Conservation (phyloP, 163 green algal genomes). For the Chloromonas sp. region DNA sequence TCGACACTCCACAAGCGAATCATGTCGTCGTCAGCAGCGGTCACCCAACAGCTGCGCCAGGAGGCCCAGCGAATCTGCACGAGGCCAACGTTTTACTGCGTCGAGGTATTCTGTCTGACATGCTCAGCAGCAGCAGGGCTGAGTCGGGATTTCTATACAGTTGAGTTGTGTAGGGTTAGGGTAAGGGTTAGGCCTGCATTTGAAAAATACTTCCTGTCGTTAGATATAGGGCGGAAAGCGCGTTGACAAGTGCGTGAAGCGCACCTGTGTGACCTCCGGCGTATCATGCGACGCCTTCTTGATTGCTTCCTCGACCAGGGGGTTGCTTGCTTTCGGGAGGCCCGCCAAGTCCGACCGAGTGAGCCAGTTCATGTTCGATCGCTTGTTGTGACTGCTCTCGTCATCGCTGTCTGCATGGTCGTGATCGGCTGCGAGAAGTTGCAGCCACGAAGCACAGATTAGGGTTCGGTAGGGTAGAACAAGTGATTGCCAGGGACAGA, state of each 20-base stretch:
- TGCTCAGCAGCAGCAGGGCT: too few relatives aligned
- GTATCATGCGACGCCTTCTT: conserved; percentile 43
- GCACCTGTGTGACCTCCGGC: conserved; percentile 65
- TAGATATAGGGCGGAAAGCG: too few relatives aligned
- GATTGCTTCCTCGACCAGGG: conserved; percentile 50
- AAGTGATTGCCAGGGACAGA: too few relatives aligned
- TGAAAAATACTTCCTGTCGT: background rate
- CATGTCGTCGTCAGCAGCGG: conserved; percentile 58
- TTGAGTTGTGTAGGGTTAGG: background rate
- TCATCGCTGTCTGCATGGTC: conserved; percentile 13
- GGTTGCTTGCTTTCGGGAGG: conserved; percentile 15
- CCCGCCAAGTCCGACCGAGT: conserved; percentile 40
- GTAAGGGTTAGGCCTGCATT: background rate
- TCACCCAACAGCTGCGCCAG: conserved; percentile 56
- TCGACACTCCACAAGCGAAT: conserved; percentile 51
- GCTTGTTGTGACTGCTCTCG: background rate
- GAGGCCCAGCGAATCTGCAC: conserved; percentile 54
- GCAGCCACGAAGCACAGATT: background rate
- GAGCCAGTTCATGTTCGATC: conserved; percentile 56
- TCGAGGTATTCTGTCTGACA: too few relatives aligned
- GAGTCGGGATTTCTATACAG: too few relatives aligned
- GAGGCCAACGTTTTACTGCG: background rate
- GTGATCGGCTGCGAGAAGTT: conserved; percentile 4
- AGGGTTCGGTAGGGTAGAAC: background rate
- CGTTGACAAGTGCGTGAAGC: too few relatives aligned